phyloP scores from a whole-genome alignment of 768 basidiomycete genomes.

The Tulasnella sp. region DNA sequence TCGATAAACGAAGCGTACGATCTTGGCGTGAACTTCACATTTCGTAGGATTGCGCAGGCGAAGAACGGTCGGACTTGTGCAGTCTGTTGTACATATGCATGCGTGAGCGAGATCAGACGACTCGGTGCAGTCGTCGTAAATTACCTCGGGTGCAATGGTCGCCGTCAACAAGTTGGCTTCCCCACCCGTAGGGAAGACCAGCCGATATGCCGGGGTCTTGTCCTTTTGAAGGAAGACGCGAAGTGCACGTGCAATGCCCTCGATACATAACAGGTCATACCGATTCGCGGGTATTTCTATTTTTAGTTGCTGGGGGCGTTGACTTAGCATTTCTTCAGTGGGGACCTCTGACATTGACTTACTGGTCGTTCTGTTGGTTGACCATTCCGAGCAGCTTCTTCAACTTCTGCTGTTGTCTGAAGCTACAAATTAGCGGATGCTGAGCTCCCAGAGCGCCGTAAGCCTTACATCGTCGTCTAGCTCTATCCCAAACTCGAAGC shows the following conservation, averaged over 20 bases:
- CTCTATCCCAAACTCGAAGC: conserved; percentile 96
- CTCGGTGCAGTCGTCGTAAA: conserved; percentile 18
- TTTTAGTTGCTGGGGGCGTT: conserved; percentile 76
- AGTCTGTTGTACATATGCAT: conserved; percentile 37
- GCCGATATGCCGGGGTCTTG: conserved; percentile 57
- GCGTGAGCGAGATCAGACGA: not conserved
- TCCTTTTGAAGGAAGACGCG: conserved; percentile 67
- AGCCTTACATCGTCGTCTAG: conserved; percentile 87
- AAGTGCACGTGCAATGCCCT: conserved; percentile 84
- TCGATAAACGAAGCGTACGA: conserved; percentile 98
- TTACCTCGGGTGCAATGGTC: conserved; percentile 60
- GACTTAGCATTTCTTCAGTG: no score
- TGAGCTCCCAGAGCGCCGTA: not conserved
- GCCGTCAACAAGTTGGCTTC: conserved; percentile 54
- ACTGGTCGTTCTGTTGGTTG: conserved; percentile 78
- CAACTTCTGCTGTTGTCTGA: conserved; percentile 82
- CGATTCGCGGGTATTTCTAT: conserved; percentile 99
- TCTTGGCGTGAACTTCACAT: conserved; percentile 73
- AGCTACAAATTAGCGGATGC: not conserved
- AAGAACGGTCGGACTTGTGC: conserved; percentile 80
- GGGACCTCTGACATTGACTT: conserved; percentile 23
- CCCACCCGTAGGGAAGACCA: conserved; percentile 60
- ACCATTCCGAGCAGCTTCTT: conserved; percentile 70
- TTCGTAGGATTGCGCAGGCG: conserved; percentile 81
- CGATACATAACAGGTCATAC: conserved; percentile 95